A percentile compares a stretch with the other conserved stretches of the same genome.
phyloP scores from a whole-genome alignment of 1,284 basidiomycete genomes.

The Trichosporon sp. region DNA sequence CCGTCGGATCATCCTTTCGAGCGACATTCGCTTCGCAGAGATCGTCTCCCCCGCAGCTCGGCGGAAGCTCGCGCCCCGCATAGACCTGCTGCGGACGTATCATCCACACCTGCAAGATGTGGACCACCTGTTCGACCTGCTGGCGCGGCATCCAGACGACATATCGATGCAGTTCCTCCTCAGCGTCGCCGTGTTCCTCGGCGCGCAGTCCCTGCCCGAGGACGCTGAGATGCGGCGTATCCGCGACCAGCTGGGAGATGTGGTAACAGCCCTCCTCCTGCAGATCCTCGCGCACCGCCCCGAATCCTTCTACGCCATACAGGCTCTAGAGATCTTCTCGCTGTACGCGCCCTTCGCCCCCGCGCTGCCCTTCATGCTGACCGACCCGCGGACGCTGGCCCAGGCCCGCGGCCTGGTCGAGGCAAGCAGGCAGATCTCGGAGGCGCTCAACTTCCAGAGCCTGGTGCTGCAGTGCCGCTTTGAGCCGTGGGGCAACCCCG shows the following conservation, averaged over 20 bases:
- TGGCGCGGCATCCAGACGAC: conserved; percentile 8
- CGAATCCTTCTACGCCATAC: conserved; percentile 28
- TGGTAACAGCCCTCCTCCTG: conserved; percentile 25
- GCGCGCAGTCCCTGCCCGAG: conserved; percentile 23
- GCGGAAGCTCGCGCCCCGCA: conserved; percentile 26
- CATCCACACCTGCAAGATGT: conserved; percentile 41
- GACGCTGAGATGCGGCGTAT: conserved; percentile 18
- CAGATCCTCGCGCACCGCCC: conserved; percentile 28
- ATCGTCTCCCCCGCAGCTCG: conserved; percentile 25
- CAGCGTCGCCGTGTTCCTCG: conserved; percentile 27
- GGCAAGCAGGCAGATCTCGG: conserved; percentile 17
- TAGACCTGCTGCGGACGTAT: conserved; percentile 28
- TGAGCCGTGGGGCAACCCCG: conserved; percentile 21
- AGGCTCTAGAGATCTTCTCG: conserved; percentile 34
- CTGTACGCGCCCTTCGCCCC: conserved; percentile 36
- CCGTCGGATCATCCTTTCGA: conserved; percentile 14
- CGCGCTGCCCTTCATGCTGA: conserved; percentile 30
- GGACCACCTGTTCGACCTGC: conserved; percentile 20
- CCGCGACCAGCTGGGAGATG: conserved; percentile 7
- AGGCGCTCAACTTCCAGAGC: conserved; percentile 19
- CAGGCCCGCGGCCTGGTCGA: conserved; percentile 30
- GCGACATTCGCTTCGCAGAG: conserved; percentile 28
- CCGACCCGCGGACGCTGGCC: conserved; percentile 25
- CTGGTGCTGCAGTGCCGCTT: conserved; percentile 16
- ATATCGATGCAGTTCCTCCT: conserved; percentile 24